Conservation (phyloP, 2,329 filamentous ascomycete species). For the Didymella segeticola region DNA sequence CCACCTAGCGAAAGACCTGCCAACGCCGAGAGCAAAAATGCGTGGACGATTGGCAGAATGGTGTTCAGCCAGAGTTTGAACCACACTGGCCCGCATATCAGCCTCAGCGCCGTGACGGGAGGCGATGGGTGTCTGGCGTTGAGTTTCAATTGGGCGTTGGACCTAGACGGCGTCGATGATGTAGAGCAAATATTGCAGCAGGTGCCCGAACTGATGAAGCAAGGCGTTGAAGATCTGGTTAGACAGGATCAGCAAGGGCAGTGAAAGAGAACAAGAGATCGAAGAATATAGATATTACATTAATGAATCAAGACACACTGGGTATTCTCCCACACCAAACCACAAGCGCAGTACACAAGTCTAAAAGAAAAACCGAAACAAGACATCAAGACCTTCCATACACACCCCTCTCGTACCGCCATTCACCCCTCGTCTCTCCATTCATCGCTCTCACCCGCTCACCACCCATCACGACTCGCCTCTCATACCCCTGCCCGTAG, state of each 20-base stretch:
- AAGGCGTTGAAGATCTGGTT: no score
- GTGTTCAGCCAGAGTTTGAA: conserved; percentile 55
- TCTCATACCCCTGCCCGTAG: conserved; percentile 25
- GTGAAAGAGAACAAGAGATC: not conserved
- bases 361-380: not conserved
- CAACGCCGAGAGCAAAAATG: not conserved
- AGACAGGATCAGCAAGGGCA: no score
- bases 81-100: conserved; percentile 48
- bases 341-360: no score
- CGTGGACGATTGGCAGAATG: conserved; percentile 48
- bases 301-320: no score
- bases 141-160: conserved; percentile 52
- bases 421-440: conserved; percentile 12
- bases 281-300: no score
- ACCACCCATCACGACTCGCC: not conserved
- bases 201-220: conserved; percentile 9
- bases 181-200: conserved; percentile 12
- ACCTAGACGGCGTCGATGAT: conserved; percentile 38
- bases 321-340: no score
- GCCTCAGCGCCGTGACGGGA: conserved; percentile 52
- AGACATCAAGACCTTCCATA: conserved; percentile 3
- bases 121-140: conserved; percentile 53
- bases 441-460: not conserved
- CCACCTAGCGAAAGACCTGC: no score
- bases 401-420: conserved; percentile 26